phyloP scores from a whole-genome alignment of 768 basidiomycete species.

The Mycena rebaudengoi region DNA sequence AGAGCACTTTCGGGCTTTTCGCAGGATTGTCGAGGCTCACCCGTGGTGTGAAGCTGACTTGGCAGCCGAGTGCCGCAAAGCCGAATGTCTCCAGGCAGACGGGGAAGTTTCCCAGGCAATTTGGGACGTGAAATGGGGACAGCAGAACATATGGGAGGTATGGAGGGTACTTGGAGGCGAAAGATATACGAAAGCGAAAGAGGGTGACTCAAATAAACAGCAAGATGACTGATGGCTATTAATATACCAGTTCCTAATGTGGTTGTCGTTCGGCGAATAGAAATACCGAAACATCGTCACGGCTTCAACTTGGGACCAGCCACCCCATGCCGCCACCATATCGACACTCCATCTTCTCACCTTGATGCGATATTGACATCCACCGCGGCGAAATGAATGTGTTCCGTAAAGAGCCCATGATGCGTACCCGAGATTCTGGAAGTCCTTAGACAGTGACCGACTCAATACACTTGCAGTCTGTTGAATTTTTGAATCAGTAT shows the following conservation, averaged over 20 bases:
- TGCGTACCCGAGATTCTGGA: constrained; percentile 18
- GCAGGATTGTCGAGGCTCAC: background rate
- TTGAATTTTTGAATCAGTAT: background rate
- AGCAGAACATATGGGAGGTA: background rate
- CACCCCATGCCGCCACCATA: constrained; percentile 31
- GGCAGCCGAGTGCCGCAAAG: background rate
- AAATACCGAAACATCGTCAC: constrained; percentile 4
- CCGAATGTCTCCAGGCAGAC: background rate
- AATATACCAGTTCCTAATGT: background rate
- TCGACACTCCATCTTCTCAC: constrained; percentile 8
- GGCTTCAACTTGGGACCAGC: constrained; percentile 31
- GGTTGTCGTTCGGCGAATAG: constrained; percentile 1
- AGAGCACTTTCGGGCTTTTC: background rate
- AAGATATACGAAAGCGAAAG: background rate
- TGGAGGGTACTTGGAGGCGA: background rate
- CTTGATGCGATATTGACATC: constrained; percentile 26
- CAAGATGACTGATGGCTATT: background rate
- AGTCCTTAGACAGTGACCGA: constrained; percentile 18
- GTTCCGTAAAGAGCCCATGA: constrained; percentile 30
- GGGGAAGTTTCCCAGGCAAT: background rate
- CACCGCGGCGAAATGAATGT: constrained; percentile 28
- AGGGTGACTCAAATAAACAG: background rate
- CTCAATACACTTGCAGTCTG: constrained; percentile 17
- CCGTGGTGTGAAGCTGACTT: background rate
- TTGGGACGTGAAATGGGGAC: background rate